These are phyloP conservation scores for Trametes cinnabarina DNA, from an alignment of 768 basidiomycete genomes.

Conservation along the genomic window DNA sequence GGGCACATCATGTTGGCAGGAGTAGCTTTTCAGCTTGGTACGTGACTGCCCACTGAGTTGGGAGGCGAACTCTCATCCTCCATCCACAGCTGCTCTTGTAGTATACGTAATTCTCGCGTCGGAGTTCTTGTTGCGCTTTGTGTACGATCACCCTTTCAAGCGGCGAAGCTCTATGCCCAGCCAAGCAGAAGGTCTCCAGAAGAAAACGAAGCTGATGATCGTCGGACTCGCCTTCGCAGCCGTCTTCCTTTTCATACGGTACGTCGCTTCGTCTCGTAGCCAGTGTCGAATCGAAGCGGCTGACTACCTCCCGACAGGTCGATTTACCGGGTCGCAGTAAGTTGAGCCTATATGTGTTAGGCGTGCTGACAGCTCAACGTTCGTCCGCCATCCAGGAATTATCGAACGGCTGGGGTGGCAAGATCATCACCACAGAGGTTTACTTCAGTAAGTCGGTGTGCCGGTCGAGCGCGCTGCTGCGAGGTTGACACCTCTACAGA, in stretches of 20 bases:
- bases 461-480: neutral
- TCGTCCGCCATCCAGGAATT: slow-evolving; percentile 34
- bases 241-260: slow-evolving; percentile 29
- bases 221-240: slow-evolving; percentile 23
- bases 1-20: slow-evolving; percentile 32
- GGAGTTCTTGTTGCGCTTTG: slow-evolving; percentile 46
- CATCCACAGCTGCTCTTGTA: neutral
- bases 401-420: slow-evolving; percentile 48
- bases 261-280: too few species aligned
- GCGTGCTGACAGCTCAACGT: too few species aligned
- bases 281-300: too few species aligned
- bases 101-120: slow-evolving; percentile 39
- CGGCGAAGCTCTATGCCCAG: neutral
- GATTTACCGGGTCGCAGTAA: slow-evolving; percentile 40
- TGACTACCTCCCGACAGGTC: slow-evolving; percentile 33
- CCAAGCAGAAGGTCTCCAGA: slow-evolving; percentile 9
- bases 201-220: slow-evolving; percentile 26
- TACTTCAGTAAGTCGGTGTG: slow-evolving; percentile 38
- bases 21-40: slow-evolving; percentile 26
- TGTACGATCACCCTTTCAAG: slow-evolving; percentile 35
- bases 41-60: slow-evolving; percentile 1
- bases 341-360: too few species aligned
- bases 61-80: neutral
- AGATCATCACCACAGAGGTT: slow-evolving; percentile 45
- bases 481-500: slow-evolving; percentile 19